A percentile compares a stretch with the other conserved stretches of the same genome.
These are phyloP conservation scores for Skeletonema potamos DNA, from an alignment of 108 stramenopile species.

Conservation along the genomic window DNA sequence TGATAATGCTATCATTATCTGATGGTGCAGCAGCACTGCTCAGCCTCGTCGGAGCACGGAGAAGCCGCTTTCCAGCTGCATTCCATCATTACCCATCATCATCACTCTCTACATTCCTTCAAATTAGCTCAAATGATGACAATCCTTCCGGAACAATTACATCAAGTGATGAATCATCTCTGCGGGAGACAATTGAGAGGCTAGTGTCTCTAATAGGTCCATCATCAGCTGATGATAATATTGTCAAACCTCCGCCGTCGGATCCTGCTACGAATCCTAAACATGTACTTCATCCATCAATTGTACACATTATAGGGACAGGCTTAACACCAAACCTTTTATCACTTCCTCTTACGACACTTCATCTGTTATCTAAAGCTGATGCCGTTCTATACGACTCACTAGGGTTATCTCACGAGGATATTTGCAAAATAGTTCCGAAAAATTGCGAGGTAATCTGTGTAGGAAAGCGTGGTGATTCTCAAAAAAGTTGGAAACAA, in stretches of 20 bases:
- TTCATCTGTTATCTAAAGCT: conserved; percentile 26
- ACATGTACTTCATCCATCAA: neutral
- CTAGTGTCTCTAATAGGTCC: conserved; percentile 12
- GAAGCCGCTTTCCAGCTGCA: too few species aligned
- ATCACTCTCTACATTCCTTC: neutral
- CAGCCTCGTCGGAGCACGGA: neutral
- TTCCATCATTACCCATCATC: neutral
- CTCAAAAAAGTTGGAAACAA: conserved; percentile 28
- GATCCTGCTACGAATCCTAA: neutral
- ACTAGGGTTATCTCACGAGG: conserved; percentile 20
- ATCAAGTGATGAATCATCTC: neutral
- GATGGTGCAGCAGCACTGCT: neutral
- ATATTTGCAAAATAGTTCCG: conserved; percentile 37
- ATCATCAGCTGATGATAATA: neutral
- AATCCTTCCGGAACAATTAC: neutral
- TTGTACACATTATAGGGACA: conserved; percentile 40
- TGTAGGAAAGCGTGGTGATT: conserved; percentile 43
- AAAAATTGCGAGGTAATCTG: conserved; percentile 23
- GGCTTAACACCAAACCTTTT: conserved; percentile 30
- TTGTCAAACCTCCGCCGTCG: neutral
- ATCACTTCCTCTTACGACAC: conserved; percentile 32
- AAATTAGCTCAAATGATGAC: neutral
- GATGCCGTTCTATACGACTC: conserved; percentile 43
- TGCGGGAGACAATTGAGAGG: conserved; percentile 1
- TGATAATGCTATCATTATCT: neutral